phyloP scores from a whole-genome alignment of 2,329 filamentous ascomycete genomes.

The Tolypocladium album region DNA sequence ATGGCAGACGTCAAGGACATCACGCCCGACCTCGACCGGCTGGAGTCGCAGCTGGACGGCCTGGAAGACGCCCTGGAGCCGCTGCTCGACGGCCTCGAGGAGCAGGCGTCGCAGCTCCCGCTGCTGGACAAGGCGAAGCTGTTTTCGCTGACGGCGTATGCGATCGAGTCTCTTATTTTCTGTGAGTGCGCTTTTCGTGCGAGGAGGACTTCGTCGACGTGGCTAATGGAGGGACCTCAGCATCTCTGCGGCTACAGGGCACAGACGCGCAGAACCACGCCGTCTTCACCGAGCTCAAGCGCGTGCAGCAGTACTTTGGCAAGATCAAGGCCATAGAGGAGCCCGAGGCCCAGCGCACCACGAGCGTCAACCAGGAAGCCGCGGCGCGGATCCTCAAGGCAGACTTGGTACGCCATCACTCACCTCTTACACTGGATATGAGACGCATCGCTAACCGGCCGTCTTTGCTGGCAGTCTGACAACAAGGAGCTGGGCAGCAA shows the following conservation, averaged over 20 bases:
- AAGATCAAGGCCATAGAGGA: constrained; percentile 77
- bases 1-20: constrained; percentile 43
- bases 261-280: constrained; percentile 74
- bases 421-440: background rate
- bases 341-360: constrained; percentile 40
- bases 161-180: constrained; percentile 84
- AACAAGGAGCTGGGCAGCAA: constrained; percentile 41
- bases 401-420: constrained; percentile 49
- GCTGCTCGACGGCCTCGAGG: constrained; percentile 56
- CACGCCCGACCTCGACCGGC: constrained; percentile 56
- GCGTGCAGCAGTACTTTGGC: constrained; percentile 82
- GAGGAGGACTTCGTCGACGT: background rate
- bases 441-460: constrained; percentile 3
- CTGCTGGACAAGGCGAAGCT: constrained; percentile 94
- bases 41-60: constrained; percentile 69
- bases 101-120: constrained; percentile 67
- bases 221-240: constrained; percentile 17
- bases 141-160: constrained; percentile 77
- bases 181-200: constrained; percentile 37
- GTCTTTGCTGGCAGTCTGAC: constrained; percentile 25
- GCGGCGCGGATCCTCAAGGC: constrained; percentile 74
- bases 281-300: constrained; percentile 73
- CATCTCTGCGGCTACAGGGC: constrained; percentile 68
- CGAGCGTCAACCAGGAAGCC: constrained; percentile 61
- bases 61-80: constrained; percentile 66